These are phyloP conservation scores for Hypoxylon subgilvum DNA, from an alignment of 495 filamentous ascomycete species.

Conservation along the genomic window DNA sequence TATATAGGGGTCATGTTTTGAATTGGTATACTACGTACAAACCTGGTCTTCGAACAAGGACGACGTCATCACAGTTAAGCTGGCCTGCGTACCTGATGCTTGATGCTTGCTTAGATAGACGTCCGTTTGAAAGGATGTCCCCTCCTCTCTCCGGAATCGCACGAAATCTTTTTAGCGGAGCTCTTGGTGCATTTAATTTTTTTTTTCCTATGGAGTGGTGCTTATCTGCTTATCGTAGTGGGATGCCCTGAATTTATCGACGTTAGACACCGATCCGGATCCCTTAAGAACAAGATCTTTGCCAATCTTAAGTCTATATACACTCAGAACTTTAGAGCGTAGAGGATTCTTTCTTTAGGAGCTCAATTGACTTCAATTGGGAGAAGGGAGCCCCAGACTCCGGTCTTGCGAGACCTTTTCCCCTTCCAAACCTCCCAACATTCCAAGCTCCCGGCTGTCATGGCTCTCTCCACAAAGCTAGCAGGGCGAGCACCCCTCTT, in stretches of 20 bases:
- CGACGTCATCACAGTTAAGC: constrained; percentile 15
- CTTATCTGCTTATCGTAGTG: constrained; percentile 35
- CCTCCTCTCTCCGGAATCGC: constrained; percentile 32
- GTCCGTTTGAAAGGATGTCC: constrained; percentile 29
- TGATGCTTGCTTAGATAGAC: no score
- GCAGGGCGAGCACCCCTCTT: constrained; percentile 57
- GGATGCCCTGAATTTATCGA: constrained; percentile 31
- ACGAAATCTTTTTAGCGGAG: constrained; percentile 21
- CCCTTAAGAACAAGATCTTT: constrained; percentile 7
- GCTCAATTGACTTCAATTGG: constrained; percentile 40
- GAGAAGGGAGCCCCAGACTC: constrained; percentile 32
- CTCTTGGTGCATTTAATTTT: constrained; percentile 18
- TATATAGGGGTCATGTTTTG: no score
- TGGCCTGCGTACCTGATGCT: constrained; percentile 19
- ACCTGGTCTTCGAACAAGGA: no score
- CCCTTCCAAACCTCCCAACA: constrained; percentile 20
- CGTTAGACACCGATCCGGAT: constrained; percentile 21
- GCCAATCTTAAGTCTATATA: constrained; percentile 9
- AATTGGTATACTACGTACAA: no score
- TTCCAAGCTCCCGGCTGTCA: constrained; percentile 21
- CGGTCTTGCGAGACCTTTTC: constrained; percentile 30
- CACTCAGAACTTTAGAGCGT: constrained; percentile 9
- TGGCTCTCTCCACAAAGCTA: constrained; percentile 46
- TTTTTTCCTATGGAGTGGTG: constrained; percentile 21
- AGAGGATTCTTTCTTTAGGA: constrained; percentile 15